These are phyloP conservation scores for Leccinum fuscescens DNA, from an alignment of 1,284 basidiomycete genomes.

Conservation along the genomic window DNA sequence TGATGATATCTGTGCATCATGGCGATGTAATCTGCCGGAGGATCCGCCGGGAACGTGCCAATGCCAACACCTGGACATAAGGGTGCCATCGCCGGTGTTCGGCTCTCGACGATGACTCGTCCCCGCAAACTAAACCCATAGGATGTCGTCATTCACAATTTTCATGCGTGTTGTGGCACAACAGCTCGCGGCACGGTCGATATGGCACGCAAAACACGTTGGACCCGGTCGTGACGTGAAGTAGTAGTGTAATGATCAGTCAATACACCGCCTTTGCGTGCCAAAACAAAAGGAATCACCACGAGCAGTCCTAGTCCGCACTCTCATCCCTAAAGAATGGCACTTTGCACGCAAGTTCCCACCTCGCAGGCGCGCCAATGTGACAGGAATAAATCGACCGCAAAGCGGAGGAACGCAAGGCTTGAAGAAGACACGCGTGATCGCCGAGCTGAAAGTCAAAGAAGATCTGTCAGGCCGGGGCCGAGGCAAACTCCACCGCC, in stretches of 20 bases:
- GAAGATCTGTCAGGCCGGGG: background rate
- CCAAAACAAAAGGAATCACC: background rate
- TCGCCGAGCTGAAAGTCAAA: slow-evolving; percentile 9
- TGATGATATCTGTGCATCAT: background rate
- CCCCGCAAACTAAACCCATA: background rate
- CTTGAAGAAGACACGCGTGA: slow-evolving; percentile 1
- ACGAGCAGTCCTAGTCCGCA: background rate
- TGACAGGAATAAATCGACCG: background rate
- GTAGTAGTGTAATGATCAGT: background rate
- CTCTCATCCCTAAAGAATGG: background rate
- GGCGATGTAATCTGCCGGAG: background rate
- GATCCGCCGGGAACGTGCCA: background rate
- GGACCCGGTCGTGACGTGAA: background rate
- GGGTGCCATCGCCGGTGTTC: background rate
- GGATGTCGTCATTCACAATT: background rate
- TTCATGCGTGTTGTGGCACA: background rate
- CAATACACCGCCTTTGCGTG: background rate
- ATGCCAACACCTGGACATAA: background rate
- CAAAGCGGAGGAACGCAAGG: slow-evolving; percentile 3
- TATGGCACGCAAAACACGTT: background rate
- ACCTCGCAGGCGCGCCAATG: background rate
- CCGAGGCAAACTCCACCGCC: background rate
- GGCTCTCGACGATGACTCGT: background rate
- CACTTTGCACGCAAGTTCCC: background rate
- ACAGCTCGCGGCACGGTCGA: background rate